Evolutionary conservation across 1,139 yeast species (phyloP), one percentile per base, ranked within the genome.

Genomic region (Zygosaccharomyces pseudobailii): DNA sequence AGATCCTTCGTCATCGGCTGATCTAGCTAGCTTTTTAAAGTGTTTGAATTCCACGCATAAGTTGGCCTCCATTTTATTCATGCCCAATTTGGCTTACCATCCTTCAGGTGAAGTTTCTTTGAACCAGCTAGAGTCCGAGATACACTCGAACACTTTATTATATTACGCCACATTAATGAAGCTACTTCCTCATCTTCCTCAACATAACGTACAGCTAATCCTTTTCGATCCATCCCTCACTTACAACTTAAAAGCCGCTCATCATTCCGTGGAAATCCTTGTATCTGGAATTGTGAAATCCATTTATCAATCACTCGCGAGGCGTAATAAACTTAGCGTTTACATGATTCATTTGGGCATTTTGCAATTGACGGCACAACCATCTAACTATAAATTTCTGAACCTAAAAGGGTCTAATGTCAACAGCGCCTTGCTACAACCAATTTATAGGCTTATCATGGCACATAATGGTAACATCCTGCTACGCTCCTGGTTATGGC

Each of bases 301-400:
- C 3, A 47, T 62, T n/a, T 55, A 51, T 32, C 51, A 47, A 25
- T 49, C 55, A 6, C 44, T 63, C 49, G 47, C 46, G 30, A 42
- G 37, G 4, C 54, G 58, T 36, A 45, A 45, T 6, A 47, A 48
- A 6, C 40, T 59, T 21, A 46, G 47, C 33, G 53, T 56, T 1
- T 54, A 50, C 46, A 53, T 55, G 56, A 48, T 62, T 20, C 57
- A 64, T 43, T 36, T 64, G 6, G 68, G 68, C 10, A 44, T 62
- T 3, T 43, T 64, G 33, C 58, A 59, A 40, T 52, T 64, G 25
- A 63, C 61, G 3, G 65, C 66, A 3, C 66, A 63, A 43, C 58
- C 64, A 8, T 62, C 67, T 10, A 63, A 59, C 41, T 64, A 62
- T 46, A 64, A 64, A 49, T 59, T 60, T 45, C 44, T 63, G 36